Base-by-base conservation (phyloP, 441 rosid genomes). In the Populus hybrid region DNA sequence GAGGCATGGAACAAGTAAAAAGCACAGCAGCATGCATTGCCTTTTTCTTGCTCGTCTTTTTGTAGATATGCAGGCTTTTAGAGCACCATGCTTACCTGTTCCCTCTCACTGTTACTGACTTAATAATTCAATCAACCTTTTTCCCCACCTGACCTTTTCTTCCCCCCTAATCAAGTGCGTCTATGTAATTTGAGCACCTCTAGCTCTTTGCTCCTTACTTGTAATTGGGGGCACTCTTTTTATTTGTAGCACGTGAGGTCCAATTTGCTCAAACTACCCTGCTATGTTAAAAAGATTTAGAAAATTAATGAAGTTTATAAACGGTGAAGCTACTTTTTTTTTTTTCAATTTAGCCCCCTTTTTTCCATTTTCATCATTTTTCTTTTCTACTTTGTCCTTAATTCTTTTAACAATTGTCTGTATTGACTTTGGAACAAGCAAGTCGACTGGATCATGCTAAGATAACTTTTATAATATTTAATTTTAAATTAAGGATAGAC, bases 1-100 rank as follows among this genome's bases (percentile, higher is more conserved):
- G 79, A 79, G 73, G 67, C 46, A 53, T 76, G 83, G 73, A 83
- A 85, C 88, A 83, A 79, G 85, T 84, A 86, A 85, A 89, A 88
- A 88, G 79, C 88, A 82, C 66, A 21, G 66, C 71, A 83, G 71
- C 78, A 81, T 82, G 79, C 79, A 40, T 79, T 81, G 70, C 82
- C 7, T 69, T 14, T 69, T 75, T 50, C 16, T 36, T 72, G 76
- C 81, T 70, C 80, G 23, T 79, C 86, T 82, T 86, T 85, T 78
- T 70, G 88, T 82, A 66, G 85, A 81, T 83, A 73, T 82, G 86
- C 79, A 85, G 79, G 76, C 84, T 81, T 80, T 84, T 83, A 61
- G 67, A 78, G 57, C 80, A 16, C 83, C 84, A 77, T 69, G 84
- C 84, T 67, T 53, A 76, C 79, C 75, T 84, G 78, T 65, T 82